phyloP scores from a whole-genome alignment of 306 rosid species.

The Quercus berberidifolia region DNA sequence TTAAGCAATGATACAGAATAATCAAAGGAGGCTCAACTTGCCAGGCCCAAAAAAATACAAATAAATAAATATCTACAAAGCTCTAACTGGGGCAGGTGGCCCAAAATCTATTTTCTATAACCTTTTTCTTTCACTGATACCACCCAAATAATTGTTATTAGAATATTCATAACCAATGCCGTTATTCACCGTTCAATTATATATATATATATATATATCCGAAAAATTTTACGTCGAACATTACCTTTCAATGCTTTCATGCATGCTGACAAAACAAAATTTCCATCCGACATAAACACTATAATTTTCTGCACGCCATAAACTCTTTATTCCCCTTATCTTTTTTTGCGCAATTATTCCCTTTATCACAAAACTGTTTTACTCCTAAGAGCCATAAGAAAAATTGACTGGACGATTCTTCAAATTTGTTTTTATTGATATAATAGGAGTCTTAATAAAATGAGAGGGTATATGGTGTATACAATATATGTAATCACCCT shows the following conservation, averaged over 20 bases:
- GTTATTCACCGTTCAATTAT: not conserved
- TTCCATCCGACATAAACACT: not conserved
- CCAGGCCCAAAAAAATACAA: not conserved
- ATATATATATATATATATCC: not conserved
- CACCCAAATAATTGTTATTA: not conserved
- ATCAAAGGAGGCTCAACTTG: conserved; percentile 13
- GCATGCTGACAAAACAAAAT: not conserved
- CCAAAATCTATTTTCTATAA: too few relatives aligned
- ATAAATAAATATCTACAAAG: not conserved
- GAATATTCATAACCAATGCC: not conserved
- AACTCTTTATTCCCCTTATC: not conserved
- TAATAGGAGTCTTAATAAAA: not conserved
- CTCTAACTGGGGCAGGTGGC: too few relatives aligned
- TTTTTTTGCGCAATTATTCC: not conserved
- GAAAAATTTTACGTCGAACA: not conserved
- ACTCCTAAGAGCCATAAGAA: not conserved
- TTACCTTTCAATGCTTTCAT: too few relatives aligned
- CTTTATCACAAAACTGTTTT: not conserved
- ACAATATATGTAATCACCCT: too few relatives aligned
- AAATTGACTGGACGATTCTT: not conserved
- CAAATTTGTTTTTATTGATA: not conserved
- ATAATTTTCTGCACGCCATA: not conserved
- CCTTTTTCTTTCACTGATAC: too few relatives aligned
- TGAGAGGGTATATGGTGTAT: too few relatives aligned
- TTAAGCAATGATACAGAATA: conserved; percentile 2